phyloP scores from a whole-genome alignment of 768 basidiomycete genomes.

The Leccinum longicurvipes region DNA sequence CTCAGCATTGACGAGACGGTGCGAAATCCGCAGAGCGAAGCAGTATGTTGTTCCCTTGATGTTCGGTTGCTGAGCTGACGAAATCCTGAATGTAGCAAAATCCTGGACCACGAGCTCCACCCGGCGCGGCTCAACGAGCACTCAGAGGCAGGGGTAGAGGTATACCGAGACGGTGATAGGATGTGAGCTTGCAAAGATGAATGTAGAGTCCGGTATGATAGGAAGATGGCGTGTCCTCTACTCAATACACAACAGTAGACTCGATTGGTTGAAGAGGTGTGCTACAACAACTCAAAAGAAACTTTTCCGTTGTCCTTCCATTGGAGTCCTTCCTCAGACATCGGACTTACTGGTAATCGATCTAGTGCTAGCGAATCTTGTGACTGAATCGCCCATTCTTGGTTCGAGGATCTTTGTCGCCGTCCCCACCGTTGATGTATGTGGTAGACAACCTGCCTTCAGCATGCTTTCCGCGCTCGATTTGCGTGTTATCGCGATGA shows the following conservation, averaged over 20 bases:
- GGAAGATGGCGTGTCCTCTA: conserved; percentile 20
- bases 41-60: conserved; percentile 47
- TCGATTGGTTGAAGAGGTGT: neutral
- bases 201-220: conserved; percentile 1
- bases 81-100: conserved; percentile 47
- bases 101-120: conserved; percentile 84
- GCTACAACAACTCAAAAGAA: neutral
- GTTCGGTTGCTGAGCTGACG: conserved; percentile 16
- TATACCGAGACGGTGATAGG: conserved; percentile 59
- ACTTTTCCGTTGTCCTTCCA: neutral
- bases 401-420: too few species aligned
- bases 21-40: conserved; percentile 90
- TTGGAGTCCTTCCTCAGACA: neutral
- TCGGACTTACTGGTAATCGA: neutral
- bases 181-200: conserved; percentile 12
- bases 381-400: too few species aligned
- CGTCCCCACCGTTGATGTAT: too few species aligned
- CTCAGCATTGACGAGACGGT: conserved; percentile 98
- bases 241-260: too few species aligned
- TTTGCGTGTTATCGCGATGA: too few species aligned
- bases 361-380: too few species aligned
- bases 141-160: conserved; percentile 86
- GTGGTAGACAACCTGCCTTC: too few species aligned
- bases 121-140: conserved; percentile 86
- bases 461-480: too few species aligned